phyloP scores from a whole-genome alignment of 2,329 filamentous ascomycete species.

The Exophiala spinifera region DNA sequence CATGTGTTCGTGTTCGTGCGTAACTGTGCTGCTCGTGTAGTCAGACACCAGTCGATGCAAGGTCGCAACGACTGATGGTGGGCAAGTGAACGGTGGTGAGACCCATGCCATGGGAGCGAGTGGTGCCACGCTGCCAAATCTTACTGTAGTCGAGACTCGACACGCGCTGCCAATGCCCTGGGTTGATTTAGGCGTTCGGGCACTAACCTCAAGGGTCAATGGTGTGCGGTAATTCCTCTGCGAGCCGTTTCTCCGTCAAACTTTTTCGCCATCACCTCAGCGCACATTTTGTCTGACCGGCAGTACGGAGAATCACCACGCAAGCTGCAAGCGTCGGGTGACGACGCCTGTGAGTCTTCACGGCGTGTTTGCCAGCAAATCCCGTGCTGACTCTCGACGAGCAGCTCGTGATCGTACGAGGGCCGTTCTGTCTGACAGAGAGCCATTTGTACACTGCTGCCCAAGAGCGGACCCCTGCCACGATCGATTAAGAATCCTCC shows the following conservation, averaged over 20 bases:
- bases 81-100: background rate
- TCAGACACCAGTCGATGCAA: background rate
- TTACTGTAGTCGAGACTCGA: no score
- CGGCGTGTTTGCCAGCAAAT: background rate
- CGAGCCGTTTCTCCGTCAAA: background rate
- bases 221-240: background rate
- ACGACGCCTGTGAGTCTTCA: background rate
- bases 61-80: background rate
- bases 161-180: no score
- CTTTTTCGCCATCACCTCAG: background rate
- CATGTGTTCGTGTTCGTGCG: slow-evolving; percentile 4
- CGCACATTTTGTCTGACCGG: background rate
- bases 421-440: background rate
- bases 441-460: background rate
- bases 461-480: background rate
- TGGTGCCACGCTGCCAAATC: slow-evolving; percentile 16
- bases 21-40: background rate
- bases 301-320: background rate
- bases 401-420: background rate
- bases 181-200: background rate
- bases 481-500: background rate
- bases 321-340: background rate
- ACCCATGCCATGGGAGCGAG: slow-evolving; percentile 13
- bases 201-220: background rate
- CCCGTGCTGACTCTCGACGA: background rate